phyloP scores from a whole-genome alignment of 306 rosid genomes.

The Sphenostylis stenocarpa region DNA sequence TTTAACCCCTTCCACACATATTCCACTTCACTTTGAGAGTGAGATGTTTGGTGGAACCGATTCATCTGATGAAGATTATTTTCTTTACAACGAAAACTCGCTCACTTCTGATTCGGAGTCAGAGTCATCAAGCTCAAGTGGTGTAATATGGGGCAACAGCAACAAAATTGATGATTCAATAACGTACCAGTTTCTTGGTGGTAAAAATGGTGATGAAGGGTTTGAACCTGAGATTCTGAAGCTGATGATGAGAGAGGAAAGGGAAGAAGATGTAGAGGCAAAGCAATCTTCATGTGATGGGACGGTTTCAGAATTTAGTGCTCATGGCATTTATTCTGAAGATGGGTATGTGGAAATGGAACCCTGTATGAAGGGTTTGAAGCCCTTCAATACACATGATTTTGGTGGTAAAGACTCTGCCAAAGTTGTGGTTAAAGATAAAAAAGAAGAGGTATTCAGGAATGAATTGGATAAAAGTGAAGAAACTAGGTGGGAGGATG shows the following conservation, averaged over 20 bases:
- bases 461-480: slow-evolving; percentile 24
- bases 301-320: slow-evolving; percentile 21
- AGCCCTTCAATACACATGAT: not conserved
- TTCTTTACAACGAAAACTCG: slow-evolving; percentile 39
- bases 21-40: slow-evolving; percentile 12
- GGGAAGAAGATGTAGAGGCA: slow-evolving; percentile 8
- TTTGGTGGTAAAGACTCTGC: slow-evolving; percentile 10
- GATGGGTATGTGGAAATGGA: slow-evolving; percentile 53
- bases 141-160: slow-evolving; percentile 32
- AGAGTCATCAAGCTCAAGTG: slow-evolving; percentile 43
- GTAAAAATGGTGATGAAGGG: slow-evolving; percentile 28
- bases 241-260: slow-evolving; percentile 26
- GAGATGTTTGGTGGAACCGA: slow-evolving; percentile 38
- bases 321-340: slow-evolving; percentile 22
- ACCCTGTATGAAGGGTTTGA: slow-evolving; percentile 31
- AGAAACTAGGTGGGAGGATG: slow-evolving; percentile 33
- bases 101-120: slow-evolving; percentile 43
- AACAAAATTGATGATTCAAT: slow-evolving; percentile 39
- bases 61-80: slow-evolving; percentile 46
- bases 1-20: not conserved
- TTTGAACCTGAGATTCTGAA: slow-evolving; percentile 33
- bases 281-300: slow-evolving; percentile 23
- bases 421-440: not conserved
- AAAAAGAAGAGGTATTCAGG: slow-evolving; percentile 16
- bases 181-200: slow-evolving; percentile 37